Evolutionary conservation across 768 basidiomycete genomes (phyloP).

Genomic region (Kwoniella dendrophila): DNA sequence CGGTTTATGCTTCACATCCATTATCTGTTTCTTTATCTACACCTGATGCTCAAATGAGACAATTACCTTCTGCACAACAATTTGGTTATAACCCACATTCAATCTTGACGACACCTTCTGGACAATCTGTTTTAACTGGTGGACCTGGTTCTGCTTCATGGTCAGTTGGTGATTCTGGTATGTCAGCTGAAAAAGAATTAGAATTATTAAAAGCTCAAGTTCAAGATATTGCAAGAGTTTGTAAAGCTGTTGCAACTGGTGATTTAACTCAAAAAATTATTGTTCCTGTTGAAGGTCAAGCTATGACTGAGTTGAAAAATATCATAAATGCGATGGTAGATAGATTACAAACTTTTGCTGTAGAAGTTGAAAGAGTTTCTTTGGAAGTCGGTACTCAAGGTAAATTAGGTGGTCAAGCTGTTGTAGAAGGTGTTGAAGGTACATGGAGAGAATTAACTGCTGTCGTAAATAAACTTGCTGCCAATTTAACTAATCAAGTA

Average conservation of each 20-base stretch:
- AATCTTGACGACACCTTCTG: constrained; percentile 33
- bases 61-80: not conserved
- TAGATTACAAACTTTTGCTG: constrained; percentile 81
- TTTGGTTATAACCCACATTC: constrained; percentile 13
- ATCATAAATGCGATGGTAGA: constrained; percentile 61
- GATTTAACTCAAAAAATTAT: constrained; percentile 78
- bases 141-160: constrained; percentile 39
- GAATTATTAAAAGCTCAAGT: constrained; percentile 80
- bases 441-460: constrained; percentile 89
- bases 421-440: constrained; percentile 86
- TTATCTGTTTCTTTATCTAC: constrained; percentile 36
- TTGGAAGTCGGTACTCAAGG: constrained; percentile 60
- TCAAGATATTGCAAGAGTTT: constrained; percentile 76
- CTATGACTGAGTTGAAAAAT: constrained; percentile 77
- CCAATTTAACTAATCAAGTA: constrained; percentile 60
- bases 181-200: constrained; percentile 64
- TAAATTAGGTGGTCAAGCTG: constrained; percentile 85
- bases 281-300: constrained; percentile 73
- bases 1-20: constrained; percentile 30
- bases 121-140: constrained; percentile 33
- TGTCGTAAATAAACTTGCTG: constrained; percentile 71
- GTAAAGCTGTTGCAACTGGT: constrained; percentile 75
- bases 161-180: constrained; percentile 39
- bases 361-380: constrained; percentile 81
- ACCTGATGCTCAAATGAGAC: constrained; percentile 28